Conservation (phyloP, 805 yeast genomes). For the Suhomyces xylopsoci region DNA sequence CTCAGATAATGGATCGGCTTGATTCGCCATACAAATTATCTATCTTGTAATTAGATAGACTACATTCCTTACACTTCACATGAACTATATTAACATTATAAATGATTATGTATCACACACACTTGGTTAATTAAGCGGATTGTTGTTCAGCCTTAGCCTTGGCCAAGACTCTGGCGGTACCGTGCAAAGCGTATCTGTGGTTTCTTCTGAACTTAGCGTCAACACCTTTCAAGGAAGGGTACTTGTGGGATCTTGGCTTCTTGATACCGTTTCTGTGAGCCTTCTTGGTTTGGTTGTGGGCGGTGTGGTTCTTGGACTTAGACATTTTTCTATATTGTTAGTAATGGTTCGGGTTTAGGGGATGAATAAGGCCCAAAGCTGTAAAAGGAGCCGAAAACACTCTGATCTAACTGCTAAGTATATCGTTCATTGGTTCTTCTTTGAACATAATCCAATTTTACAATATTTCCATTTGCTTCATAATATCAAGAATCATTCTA, state of each 20-base stretch:
- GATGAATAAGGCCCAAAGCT: neutral
- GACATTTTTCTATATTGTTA: constrained; percentile 63
- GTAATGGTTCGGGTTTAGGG: constrained; percentile 16
- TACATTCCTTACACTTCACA: constrained; percentile 13
- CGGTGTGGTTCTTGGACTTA: constrained; percentile 99
- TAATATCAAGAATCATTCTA: neutral
- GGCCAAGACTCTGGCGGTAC: constrained; percentile 93
- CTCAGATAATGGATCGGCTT: too few species aligned
- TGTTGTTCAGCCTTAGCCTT: constrained; percentile 62
- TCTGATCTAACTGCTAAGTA: too few species aligned
- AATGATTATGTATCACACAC: constrained; percentile 5
- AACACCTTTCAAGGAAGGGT: constrained; percentile 98
- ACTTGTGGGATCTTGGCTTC: constrained; percentile 97
- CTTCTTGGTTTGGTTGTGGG: constrained; percentile 99
- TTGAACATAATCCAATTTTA: neutral
- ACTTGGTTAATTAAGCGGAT: constrained; percentile 27
- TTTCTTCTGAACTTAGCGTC: constrained; percentile 99
- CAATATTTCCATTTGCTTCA: neutral
- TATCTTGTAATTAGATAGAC: too few species aligned
- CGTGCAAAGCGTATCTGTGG: constrained; percentile 99
- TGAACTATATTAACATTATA: constrained; percentile 16
- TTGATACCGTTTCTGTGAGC: constrained; percentile 99
- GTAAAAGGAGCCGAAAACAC: neutral
- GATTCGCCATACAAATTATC: too few species aligned
- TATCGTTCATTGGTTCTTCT: too few species aligned